Evolutionary conservation across 2,329 filamentous ascomycete genomes (phyloP).

Genomic region (Pseudogymnoascus sp.): DNA sequence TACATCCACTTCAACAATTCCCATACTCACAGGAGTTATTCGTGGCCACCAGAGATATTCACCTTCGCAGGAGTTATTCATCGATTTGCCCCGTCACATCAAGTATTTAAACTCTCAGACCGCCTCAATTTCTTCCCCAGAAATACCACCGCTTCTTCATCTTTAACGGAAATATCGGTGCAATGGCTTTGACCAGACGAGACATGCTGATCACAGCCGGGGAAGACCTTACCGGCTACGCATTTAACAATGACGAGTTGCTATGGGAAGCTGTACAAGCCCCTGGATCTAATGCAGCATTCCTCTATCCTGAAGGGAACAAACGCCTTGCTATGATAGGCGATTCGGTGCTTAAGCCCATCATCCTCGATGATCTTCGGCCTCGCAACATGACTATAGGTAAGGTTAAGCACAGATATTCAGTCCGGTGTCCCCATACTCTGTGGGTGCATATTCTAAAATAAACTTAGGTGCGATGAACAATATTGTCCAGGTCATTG

Average conservation of each 20-base stretch:
- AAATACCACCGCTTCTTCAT: background rate
- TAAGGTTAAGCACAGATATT: background rate
- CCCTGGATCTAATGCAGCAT: background rate
- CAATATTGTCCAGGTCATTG: background rate
- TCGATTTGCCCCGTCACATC: background rate
- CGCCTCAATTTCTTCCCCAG: background rate
- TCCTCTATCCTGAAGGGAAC: background rate
- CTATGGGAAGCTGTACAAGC: background rate
- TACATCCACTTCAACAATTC: background rate
- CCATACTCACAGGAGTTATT: background rate
- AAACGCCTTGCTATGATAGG: background rate
- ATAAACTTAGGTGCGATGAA: background rate
- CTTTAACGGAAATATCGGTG: background rate
- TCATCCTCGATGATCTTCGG: background rate
- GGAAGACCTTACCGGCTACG: background rate
- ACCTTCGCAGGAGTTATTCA: background rate
- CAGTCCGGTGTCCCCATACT: background rate
- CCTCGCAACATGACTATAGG: background rate
- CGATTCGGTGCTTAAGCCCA: background rate
- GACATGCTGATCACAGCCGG: background rate
- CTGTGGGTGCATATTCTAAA: background rate
- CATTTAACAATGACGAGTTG: background rate
- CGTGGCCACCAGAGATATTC: background rate
- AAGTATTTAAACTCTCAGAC: background rate
- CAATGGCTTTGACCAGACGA: background rate